Conservation (phyloP, 2,329 filamentous ascomycete species). For the Biscogniauxia marginata region DNA sequence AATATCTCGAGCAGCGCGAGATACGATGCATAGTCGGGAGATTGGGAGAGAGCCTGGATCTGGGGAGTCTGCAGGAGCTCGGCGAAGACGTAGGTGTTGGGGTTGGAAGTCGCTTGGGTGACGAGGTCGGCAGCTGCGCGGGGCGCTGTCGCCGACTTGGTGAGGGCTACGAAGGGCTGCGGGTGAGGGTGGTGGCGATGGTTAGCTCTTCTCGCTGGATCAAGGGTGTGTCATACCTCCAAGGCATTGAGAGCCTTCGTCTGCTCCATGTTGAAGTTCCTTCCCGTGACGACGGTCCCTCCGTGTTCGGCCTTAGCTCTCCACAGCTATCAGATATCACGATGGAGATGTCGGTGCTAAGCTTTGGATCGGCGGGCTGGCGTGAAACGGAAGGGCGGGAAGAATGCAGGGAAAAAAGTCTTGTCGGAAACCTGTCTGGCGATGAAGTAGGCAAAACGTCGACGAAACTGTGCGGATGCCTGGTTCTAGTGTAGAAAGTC, state of each 20-base stretch:
- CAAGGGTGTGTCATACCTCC: conserved; percentile 45
- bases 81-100: conserved; percentile 88
- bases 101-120: conserved; percentile 81
- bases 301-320: background rate
- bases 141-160: conserved; percentile 80
- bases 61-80: conserved; percentile 83
- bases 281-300: conserved; percentile 6
- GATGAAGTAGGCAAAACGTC: background rate
- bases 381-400: conserved; percentile 10
- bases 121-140: conserved; percentile 84
- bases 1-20: conserved; percentile 82
- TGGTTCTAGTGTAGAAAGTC: background rate
- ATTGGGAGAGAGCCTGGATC: conserved; percentile 68
- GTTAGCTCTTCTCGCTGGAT: background rate
- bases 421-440: background rate
- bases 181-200: conserved; percentile 4
- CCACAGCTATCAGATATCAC: conserved; percentile 4
- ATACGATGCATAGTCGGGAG: conserved; percentile 59
- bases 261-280: conserved; percentile 64
- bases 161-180: conserved; percentile 86
- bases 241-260: conserved; percentile 64
- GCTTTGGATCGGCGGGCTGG: conserved; percentile 14
- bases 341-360: conserved; percentile 11
- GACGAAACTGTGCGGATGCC: background rate
- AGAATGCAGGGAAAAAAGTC: background rate